Percentiles rank a stretch among this genome's conserved stretches.
Evolutionary conservation across 169 alveolate species (phyloP).

Genomic region (Babesia bovis): DNA sequence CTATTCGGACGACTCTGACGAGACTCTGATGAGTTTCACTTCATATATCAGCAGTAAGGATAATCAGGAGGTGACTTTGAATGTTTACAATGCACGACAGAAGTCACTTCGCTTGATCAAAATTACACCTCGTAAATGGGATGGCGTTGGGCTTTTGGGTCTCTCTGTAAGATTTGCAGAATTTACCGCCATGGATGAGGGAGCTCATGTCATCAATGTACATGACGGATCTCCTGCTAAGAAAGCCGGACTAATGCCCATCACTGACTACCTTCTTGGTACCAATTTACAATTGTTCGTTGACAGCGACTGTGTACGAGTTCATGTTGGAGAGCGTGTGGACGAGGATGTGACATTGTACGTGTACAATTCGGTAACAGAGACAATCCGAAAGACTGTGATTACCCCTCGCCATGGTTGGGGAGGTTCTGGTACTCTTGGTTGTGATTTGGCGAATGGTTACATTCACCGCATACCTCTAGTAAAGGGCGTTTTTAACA

Average conservation of each 20-base stretch:
- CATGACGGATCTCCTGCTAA: conserved; percentile 69
- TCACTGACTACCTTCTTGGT: conserved; percentile 71
- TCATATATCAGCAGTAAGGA: conserved; percentile 63
- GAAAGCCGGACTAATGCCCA: conserved; percentile 65
- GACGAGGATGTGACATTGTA: conserved; percentile 49
- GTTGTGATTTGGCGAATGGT: conserved; percentile 69
- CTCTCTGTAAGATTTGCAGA: conserved; percentile 66
- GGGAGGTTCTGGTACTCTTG: conserved; percentile 75
- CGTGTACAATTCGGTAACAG: conserved; percentile 68
- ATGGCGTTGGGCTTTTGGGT: conserved; percentile 77
- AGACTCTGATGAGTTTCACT: conserved; percentile 63
- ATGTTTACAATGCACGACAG: conserved; percentile 71
- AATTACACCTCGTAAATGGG: conserved; percentile 76
- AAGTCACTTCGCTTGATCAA: conserved; percentile 60
- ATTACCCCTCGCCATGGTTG: conserved; percentile 50
- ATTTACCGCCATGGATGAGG: conserved; percentile 74
- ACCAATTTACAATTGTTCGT: conserved; percentile 55
- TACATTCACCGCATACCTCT: conserved; percentile 67
- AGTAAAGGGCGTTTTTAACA: conserved; percentile 30
- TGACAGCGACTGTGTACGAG: conserved; percentile 59
- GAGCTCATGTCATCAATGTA: conserved; percentile 63
- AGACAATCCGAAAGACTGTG: conserved; percentile 60
- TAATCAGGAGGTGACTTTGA: conserved; percentile 53
- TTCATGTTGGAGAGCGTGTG: conserved; percentile 57
- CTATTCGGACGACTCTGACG: conserved; percentile 68